phyloP scores from a whole-genome alignment of 495 filamentous ascomycete genomes.

The Gamarada debralockiae region DNA sequence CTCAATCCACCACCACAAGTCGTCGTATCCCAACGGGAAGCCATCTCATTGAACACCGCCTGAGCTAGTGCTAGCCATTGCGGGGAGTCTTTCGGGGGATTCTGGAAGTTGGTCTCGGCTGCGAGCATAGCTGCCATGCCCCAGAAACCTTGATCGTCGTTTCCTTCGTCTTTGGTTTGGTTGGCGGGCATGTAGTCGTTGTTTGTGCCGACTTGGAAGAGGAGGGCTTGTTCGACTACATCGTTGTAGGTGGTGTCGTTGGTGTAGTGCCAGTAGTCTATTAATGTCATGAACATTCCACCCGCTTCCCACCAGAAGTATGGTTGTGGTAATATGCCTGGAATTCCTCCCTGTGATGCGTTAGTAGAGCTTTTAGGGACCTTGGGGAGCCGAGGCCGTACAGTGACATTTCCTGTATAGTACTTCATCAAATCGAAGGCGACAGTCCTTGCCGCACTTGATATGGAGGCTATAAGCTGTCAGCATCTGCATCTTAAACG shows the following conservation, averaged over 20 bases:
- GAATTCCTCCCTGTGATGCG: constrained; percentile 30
- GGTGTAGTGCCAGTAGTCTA: constrained; percentile 68
- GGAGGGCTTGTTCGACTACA: constrained; percentile 46
- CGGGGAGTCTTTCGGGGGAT: constrained; percentile 53
- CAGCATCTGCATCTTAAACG: not conserved
- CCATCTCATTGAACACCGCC: constrained; percentile 71
- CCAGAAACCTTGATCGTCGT: constrained; percentile 70
- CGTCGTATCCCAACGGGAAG: constrained; percentile 58
- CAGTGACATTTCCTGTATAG: constrained; percentile 65
- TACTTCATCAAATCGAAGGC: constrained; percentile 61
- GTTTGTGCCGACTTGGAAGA: constrained; percentile 54
- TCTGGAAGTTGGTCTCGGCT: constrained; percentile 57
- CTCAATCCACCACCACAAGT: constrained; percentile 73
- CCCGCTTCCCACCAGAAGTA: constrained; percentile 78
- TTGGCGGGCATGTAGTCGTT: constrained; percentile 61
- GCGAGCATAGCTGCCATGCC: constrained; percentile 65
- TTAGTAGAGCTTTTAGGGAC: not conserved
- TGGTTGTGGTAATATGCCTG: constrained; percentile 52
- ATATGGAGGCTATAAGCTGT: constrained; percentile 48
- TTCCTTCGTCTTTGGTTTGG: constrained; percentile 57
- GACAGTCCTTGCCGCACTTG: constrained; percentile 54
- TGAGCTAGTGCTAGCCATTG: constrained; percentile 80
- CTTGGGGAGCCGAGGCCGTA: not conserved
- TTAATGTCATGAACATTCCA: constrained; percentile 63
- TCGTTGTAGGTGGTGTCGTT: constrained; percentile 59